Conservation (phyloP, 1,139 yeast genomes). For the Scheffersomyces lignicola region DNA sequence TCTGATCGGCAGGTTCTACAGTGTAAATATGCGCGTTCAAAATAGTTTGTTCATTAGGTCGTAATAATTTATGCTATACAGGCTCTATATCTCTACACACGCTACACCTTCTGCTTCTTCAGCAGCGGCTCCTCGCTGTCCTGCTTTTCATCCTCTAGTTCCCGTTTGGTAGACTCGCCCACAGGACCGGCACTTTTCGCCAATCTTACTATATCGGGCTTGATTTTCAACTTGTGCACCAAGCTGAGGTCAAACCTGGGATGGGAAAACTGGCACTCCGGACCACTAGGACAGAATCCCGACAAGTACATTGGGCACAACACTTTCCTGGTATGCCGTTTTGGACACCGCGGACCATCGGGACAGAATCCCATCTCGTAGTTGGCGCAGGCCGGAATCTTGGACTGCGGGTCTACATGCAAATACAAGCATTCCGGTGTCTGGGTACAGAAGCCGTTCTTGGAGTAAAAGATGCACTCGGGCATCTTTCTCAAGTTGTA, state of each 20-base stretch:
- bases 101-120: conserved; percentile 3
- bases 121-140: conserved; percentile 7
- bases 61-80: background rate
- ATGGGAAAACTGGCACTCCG: conserved; percentile 58
- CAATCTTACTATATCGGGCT: conserved; percentile 36
- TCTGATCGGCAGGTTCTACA: conserved; percentile 11
- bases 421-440: conserved; percentile 91
- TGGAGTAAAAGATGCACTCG: conserved; percentile 84
- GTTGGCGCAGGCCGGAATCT: conserved; percentile 82
- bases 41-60: background rate
- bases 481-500: conserved; percentile 95
- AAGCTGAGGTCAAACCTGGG: conserved; percentile 55
- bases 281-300: conserved; percentile 89
- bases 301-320: conserved; percentile 83
- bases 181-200: conserved; percentile 3
- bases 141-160: conserved; percentile 8
- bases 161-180: background rate
- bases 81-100: background rate
- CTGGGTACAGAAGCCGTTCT: conserved; percentile 92
- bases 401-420: conserved; percentile 87
- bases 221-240: conserved; percentile 46
- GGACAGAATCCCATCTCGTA: conserved; percentile 91
- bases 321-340: conserved; percentile 75
- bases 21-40: background rate
- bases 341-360: conserved; percentile 83